Percentiles rank a stretch among this genome's conserved stretches.
Evolutionary conservation across 2,329 filamentous ascomycete genomes (phyloP).

Genomic region (Colletotrichum liriopes): DNA sequence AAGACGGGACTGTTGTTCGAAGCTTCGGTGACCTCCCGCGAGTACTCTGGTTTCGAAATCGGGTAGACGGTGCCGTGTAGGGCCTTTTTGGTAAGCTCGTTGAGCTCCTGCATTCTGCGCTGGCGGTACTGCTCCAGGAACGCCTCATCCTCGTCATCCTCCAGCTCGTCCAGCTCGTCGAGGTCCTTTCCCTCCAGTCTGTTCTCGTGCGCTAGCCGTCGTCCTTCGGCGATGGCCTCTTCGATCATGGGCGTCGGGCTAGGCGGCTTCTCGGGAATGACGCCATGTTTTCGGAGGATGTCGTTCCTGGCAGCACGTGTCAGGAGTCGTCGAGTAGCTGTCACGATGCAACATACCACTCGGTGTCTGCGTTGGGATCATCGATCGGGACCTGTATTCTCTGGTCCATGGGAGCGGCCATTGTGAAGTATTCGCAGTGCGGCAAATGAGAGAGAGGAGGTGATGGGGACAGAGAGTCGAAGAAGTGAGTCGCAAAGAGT

Average conservation of each 20-base stretch:
- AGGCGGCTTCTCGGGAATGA: slow-evolving; percentile 98
- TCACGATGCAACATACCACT: slow-evolving; percentile 77
- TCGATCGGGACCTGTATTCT: slow-evolving; percentile 87
- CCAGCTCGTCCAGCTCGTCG: slow-evolving; percentile 92
- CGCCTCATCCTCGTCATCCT: slow-evolving; percentile 94
- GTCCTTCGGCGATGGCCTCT: slow-evolving; percentile 90
- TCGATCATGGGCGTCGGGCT: slow-evolving; percentile 97
- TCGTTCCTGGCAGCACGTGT: slow-evolving; percentile 81
- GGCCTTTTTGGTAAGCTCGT: slow-evolving; percentile 80
- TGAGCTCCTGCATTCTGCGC: slow-evolving; percentile 89
- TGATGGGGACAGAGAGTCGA: neutral
- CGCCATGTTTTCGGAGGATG: slow-evolving; percentile 94
- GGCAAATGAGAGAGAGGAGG: neutral
- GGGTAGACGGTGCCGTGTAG: slow-evolving; percentile 94
- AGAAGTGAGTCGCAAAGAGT: neutral
- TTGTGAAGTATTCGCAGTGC: slow-evolving; percentile 50
- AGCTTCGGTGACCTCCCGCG: slow-evolving; percentile 91
- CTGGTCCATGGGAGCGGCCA: slow-evolving; percentile 76
- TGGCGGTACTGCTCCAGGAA: slow-evolving; percentile 92
- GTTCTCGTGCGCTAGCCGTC: slow-evolving; percentile 90
- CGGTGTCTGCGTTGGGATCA: slow-evolving; percentile 96
- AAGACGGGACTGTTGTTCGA: slow-evolving; percentile 79
- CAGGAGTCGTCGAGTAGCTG: slow-evolving; percentile 39
- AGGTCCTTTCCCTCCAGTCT: slow-evolving; percentile 94
- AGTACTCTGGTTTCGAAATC: slow-evolving; percentile 94